phyloP scores from a whole-genome alignment of 805 yeast genomes.

The Saturnispora kantuleensis region DNA sequence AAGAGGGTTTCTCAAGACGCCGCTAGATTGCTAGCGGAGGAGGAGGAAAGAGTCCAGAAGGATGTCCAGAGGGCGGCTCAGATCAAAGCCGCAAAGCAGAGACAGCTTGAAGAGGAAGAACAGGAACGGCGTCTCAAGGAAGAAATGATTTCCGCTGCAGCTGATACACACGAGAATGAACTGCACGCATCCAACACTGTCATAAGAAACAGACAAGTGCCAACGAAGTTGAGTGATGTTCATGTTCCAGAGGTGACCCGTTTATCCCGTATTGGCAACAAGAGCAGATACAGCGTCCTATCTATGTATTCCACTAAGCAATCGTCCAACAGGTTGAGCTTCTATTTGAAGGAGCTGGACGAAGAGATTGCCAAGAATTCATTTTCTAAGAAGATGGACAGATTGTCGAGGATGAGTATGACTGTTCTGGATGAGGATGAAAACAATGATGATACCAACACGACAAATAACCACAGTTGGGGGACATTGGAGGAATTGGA shows the following conservation, averaged over 20 bases:
- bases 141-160: conserved; percentile 2
- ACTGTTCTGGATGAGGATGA: conserved; percentile 20
- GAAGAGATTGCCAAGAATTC: conserved; percentile 12
- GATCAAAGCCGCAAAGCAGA: conserved; percentile 9
- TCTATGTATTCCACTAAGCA: conserved; percentile 62
- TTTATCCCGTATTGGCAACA: conserved; percentile 52
- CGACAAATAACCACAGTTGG: conserved; percentile 3
- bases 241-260: conserved; percentile 64
- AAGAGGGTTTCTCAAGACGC: conserved; percentile 35
- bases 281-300: conserved; percentile 61
- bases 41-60: conserved; percentile 16
- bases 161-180: conserved; percentile 1
- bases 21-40: conserved; percentile 25
- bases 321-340: conserved; percentile 50
- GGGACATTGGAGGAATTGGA: conserved; percentile 2
- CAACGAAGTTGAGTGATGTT: conserved; percentile 50
- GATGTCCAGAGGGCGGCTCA: conserved; percentile 10
- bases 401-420: conserved; percentile 23
- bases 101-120: conserved; percentile 5
- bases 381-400: conserved; percentile 8
- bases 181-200: conserved; percentile 1
- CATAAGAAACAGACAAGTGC: conserved; percentile 25
- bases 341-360: conserved; percentile 27
- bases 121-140: conserved; percentile 10
- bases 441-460: conserved; percentile 2